Evolutionary conservation across 306 rosid species (phyloP), one percentile per base, ranked within the genome.

Genomic region (Glycyrrhiza uralensis): DNA sequence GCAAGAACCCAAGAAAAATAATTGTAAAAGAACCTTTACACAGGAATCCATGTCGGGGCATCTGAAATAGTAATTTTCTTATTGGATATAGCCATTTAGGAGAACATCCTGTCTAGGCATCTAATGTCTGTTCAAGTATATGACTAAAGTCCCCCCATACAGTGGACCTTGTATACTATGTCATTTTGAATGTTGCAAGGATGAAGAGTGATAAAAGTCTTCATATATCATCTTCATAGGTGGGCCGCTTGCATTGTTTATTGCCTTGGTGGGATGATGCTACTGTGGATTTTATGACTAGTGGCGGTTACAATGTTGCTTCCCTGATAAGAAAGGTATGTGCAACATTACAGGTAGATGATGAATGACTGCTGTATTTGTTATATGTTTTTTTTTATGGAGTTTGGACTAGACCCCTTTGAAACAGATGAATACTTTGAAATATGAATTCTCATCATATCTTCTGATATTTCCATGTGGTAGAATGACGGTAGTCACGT

Each of bases 181-280:
- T 32, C 51, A 54, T 69, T 64, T 52, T 20, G 67, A 69, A 63
- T 71, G 36, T 22, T 74, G 32, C 39, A 18, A 65, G 69, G 49
- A 47, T 58, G 61, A 39, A 51, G 42, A 59, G 39, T 47, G 45
- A 45, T 76, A 71, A 67, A 28, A 24, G 26, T 54, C 49, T 75
- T 72, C 63, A 14, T 71, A 20, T 76, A 45, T 64, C 49, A 46
- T 75, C 28, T 77, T 74, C 56, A 42, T 75, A 89, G 96, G 82
- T 86, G 10, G 92, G 92, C 20, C 96, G 97, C 67, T 84, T 89
- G 88, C 97, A 94, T 79, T 91, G 97, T 77, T 75, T 82, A 70
- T 30, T 86, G 41, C 97, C 98, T 33, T 91, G 95, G 95, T 89
- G 96, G 96, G 89, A 87, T 72, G 95, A 94, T 81, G 92, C 92